Base-by-base conservation (phyloP, 2,329 filamentous ascomycete genomes). In the Penicillium psychrosexuale region DNA sequence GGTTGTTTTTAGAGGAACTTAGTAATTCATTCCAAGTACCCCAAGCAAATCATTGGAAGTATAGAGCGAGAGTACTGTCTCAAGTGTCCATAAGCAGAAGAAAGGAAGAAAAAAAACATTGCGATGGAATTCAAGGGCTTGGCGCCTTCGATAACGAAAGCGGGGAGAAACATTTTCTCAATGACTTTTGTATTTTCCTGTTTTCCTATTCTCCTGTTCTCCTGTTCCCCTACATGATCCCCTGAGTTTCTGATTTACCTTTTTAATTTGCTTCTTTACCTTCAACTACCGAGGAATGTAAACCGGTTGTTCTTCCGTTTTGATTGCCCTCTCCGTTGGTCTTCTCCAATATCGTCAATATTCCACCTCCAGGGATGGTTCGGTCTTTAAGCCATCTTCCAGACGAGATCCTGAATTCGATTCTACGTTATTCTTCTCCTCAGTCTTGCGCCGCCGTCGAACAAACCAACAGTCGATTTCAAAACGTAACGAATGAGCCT, bases 321-420 rank as follows among this genome's bases (percentile, higher is more conserved):
- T 36, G 7, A 36, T 30, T 40, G 13, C 27, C 24, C 17, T 37
- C 15, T 52, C 8, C 22, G 24, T 37, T 47, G 19, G 28, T 51
- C 42, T 27, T 47, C 15, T 27, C 19, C 19, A 19, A 19, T 37
- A 28, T 31, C 33, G 24, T 43, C 38, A 51, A 27, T 45, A 34
- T 39, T 34, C 42, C 22, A 52, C 49, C 42, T 53, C 58, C 52
- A 66, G 67, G 66, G 57, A 72, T 73, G 69, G 61, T 69, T 61
- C 54, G 60, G 48, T 71, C 68, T 61, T 65, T 75, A 28, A 60
- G 61, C 50, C 47, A 60, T 51, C 78, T 94, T 34, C 92, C 92
- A 38, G 89, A 93, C 72, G 94, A 99, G 77, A 83, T 97, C 59
- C 80, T 97, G 65, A 85, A 90, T 69, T 82, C 86, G 50, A 88